These are phyloP conservation scores for Saprolegnia parasitica DNA, from an alignment of 352 stramenopile genomes.

Conservation along the genomic window DNA sequence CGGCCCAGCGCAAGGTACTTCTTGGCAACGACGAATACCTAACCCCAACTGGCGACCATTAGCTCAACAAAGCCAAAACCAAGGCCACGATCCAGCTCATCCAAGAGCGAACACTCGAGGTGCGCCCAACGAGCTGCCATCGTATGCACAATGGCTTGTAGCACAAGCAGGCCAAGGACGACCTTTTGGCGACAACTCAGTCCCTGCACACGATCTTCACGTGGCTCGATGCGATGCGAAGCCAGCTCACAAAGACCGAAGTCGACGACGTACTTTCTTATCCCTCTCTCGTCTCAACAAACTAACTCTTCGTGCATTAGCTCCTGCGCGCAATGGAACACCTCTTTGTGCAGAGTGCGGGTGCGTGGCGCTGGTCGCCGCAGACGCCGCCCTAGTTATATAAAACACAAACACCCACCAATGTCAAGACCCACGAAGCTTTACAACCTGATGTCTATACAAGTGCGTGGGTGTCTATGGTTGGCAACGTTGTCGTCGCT, in stretches of 20 bases:
- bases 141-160: not conserved
- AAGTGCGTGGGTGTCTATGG: not conserved
- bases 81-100: not conserved
- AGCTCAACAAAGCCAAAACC: slow-evolving; percentile 11
- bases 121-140: not conserved
- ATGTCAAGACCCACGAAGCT: not conserved
- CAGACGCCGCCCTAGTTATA: not conserved
- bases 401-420: not conserved
- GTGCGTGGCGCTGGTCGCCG: not conserved
- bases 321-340: not conserved
- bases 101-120: not conserved
- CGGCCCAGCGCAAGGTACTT: slow-evolving; percentile 10
- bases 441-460: not conserved
- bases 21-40: not conserved
- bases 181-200: not conserved
- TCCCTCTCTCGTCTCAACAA: not conserved
- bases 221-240: not conserved
- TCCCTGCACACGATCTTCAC: slow-evolving; percentile 1
- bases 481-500: not conserved
- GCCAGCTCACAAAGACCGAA: slow-evolving; percentile 3
- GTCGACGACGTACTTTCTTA: slow-evolving; percentile 8
- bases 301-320: not conserved
- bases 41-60: not conserved
- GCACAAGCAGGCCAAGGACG: slow-evolving; percentile 5
- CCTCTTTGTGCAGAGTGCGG: not conserved